Percentiles rank a stretch among this genome's conserved stretches.
phyloP scores from a whole-genome alignment of 805 yeast species.

The Spencermartinsiella europaea region DNA sequence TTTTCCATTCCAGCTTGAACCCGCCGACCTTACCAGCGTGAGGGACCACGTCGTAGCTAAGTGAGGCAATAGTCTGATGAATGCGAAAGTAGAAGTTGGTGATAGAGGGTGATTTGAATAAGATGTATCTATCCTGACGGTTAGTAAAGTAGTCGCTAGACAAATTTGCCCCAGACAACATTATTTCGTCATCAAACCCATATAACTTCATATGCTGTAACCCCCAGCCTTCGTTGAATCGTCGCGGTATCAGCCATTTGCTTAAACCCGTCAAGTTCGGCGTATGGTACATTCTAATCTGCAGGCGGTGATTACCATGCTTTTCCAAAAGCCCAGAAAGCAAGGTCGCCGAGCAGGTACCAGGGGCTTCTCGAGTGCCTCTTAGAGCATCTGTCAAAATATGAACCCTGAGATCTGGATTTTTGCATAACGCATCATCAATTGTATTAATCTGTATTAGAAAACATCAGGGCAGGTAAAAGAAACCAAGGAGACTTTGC shows the following conservation, averaged over 20 bases:
- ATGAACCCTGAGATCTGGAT: slow-evolving; percentile 59
- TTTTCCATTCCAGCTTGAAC: slow-evolving; percentile 69
- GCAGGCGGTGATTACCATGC: slow-evolving; percentile 63
- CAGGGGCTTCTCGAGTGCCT: slow-evolving; percentile 90
- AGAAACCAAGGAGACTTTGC: background rate
- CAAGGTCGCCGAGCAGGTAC: slow-evolving; percentile 68
- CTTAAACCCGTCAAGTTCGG: slow-evolving; percentile 73
- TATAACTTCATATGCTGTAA: slow-evolving; percentile 96
- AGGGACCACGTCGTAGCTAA: slow-evolving; percentile 63
- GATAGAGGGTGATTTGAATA: slow-evolving; percentile 53
- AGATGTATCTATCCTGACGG: slow-evolving; percentile 88
- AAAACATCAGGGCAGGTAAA: background rate
- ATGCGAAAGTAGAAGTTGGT: slow-evolving; percentile 71
- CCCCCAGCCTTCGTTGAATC: slow-evolving; percentile 88
- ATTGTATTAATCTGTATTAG: slow-evolving; percentile 35
- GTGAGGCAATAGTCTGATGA: slow-evolving; percentile 58
- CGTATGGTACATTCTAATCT: slow-evolving; percentile 80
- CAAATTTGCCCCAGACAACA: slow-evolving; percentile 86
- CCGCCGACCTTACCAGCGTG: slow-evolving; percentile 37
- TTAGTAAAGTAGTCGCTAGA: slow-evolving; percentile 89
- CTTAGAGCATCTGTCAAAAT: slow-evolving; percentile 82
- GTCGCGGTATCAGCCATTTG: slow-evolving; percentile 62
- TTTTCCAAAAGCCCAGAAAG: slow-evolving; percentile 60
- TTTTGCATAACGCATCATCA: slow-evolving; percentile 51
- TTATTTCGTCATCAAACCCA: slow-evolving; percentile 87